phyloP scores from a whole-genome alignment of 2,329 filamentous ascomycete species.

The Beauveria sp. region DNA sequence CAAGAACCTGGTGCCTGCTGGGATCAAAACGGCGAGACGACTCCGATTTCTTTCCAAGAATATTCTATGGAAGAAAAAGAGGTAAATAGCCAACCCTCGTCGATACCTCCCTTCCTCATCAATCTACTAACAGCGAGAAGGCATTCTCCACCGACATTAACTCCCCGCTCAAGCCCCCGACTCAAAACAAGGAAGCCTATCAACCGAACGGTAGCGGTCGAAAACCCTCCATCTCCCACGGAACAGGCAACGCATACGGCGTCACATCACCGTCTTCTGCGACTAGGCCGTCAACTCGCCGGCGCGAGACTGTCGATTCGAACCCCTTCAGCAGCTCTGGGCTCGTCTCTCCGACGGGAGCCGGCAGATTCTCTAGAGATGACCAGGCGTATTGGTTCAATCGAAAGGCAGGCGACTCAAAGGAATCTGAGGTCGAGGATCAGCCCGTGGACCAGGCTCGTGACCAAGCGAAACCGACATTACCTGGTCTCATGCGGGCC shows the following conservation, averaged over 20 bases:
- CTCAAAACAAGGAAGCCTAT: constrained; percentile 61
- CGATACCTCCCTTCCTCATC: not conserved
- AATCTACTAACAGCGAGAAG: constrained; percentile 33
- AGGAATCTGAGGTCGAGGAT: constrained; percentile 37
- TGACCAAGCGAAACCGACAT: constrained; percentile 28
- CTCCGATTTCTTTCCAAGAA: constrained; percentile 65
- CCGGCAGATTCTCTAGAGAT: constrained; percentile 53
- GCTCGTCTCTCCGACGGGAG: constrained; percentile 53
- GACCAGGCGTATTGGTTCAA: constrained; percentile 53
- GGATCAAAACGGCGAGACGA: constrained; percentile 63
- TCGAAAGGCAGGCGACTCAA: constrained; percentile 46
- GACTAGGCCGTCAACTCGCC: constrained; percentile 66
- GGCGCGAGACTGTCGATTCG: constrained; percentile 71
- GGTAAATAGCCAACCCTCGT: constrained; percentile 30
- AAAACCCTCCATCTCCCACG: constrained; percentile 76
- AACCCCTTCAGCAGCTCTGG: constrained; percentile 51
- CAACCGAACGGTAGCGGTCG: constrained; percentile 58
- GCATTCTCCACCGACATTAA: constrained; percentile 83
- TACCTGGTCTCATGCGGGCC: constrained; percentile 44
- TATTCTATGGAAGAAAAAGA: constrained; percentile 58
- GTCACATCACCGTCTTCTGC: constrained; percentile 65
- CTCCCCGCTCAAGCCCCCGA: constrained; percentile 80
- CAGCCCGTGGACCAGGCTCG: constrained; percentile 15
- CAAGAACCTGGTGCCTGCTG: constrained; percentile 89
- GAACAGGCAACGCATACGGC: constrained; percentile 55